These are phyloP conservation scores for Stagonosporopsis tanaceti DNA, from an alignment of 2,329 filamentous ascomycete species.

Conservation along the genomic window DNA sequence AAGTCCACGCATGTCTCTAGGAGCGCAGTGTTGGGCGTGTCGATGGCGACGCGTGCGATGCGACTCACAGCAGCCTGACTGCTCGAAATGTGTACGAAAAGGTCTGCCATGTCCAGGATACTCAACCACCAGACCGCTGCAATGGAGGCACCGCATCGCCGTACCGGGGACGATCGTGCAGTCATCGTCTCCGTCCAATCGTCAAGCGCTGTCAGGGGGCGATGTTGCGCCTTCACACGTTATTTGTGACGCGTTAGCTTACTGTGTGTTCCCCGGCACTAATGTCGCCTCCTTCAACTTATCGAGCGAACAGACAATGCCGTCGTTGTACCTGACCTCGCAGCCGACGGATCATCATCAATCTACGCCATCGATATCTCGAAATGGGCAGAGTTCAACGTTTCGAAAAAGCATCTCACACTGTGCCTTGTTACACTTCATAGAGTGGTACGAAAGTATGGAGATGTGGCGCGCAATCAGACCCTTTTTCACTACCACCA, in stretches of 20 bases:
- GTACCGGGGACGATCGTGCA: background rate
- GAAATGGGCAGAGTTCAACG: background rate
- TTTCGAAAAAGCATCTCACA: slow-evolving; percentile 5
- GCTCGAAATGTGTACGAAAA: slow-evolving; percentile 5
- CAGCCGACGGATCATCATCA: slow-evolving; percentile 1
- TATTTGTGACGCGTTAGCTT: slow-evolving; percentile 4
- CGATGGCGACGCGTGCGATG: slow-evolving; percentile 7
- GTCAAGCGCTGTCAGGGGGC: no score
- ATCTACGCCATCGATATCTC: background rate
- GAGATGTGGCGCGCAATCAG: slow-evolving; percentile 1
- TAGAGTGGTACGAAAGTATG: slow-evolving; percentile 3
- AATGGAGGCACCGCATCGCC: slow-evolving; percentile 1
- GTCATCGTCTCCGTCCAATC: background rate
- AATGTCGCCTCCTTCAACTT: background rate
- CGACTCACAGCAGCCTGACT: slow-evolving; percentile 4
- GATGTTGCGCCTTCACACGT: slow-evolving; percentile 6
- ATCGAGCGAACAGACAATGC: background rate
- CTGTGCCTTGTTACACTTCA: slow-evolving; percentile 4
- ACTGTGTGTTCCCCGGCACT: background rate
- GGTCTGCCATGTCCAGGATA: slow-evolving; percentile 2
- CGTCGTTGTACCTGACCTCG: slow-evolving; percentile 4
- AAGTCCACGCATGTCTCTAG: background rate
- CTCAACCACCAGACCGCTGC: slow-evolving; percentile 4
- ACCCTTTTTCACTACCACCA: slow-evolving; percentile 9
- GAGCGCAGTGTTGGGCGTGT: slow-evolving; percentile 5